These are phyloP conservation scores for Camillea tinctor DNA, from an alignment of 2,329 filamentous ascomycete genomes.

Conservation along the genomic window DNA sequence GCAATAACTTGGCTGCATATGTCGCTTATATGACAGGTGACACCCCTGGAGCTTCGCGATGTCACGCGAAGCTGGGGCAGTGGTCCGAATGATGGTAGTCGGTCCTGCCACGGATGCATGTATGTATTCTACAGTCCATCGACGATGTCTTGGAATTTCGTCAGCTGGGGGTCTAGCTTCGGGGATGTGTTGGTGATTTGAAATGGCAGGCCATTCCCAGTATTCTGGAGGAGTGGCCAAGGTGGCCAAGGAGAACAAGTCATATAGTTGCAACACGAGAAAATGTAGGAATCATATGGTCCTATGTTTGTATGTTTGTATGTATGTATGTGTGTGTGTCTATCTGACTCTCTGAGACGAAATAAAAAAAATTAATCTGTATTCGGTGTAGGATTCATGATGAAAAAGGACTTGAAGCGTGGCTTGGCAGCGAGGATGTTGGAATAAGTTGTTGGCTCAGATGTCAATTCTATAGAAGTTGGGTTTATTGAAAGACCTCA, in stretches of 20 bases:
- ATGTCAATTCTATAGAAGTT: too few species aligned
- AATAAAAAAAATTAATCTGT: too few species aligned
- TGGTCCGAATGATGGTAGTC: neutral
- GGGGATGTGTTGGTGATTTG: neutral
- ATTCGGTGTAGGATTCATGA: too few species aligned
- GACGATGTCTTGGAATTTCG: neutral
- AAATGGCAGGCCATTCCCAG: neutral
- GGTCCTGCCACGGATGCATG: neutral
- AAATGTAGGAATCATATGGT: neutral
- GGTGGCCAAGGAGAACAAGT: neutral
- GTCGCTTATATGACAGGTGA: neutral
- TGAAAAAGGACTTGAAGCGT: too few species aligned
- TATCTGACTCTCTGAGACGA: neutral
- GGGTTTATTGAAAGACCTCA: too few species aligned
- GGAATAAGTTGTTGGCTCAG: too few species aligned
- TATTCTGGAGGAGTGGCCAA: neutral
- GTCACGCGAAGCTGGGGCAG: neutral
- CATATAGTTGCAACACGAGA: neutral
- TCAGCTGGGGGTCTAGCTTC: neutral
- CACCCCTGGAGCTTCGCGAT: neutral
- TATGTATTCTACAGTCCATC: neutral
- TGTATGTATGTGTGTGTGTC: neutral
- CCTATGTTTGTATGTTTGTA: neutral
- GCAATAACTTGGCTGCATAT: neutral
- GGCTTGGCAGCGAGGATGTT: too few species aligned